phyloP scores from a whole-genome alignment of 2,329 filamentous ascomycete species.

The Sclerotiophoma versabilis region DNA sequence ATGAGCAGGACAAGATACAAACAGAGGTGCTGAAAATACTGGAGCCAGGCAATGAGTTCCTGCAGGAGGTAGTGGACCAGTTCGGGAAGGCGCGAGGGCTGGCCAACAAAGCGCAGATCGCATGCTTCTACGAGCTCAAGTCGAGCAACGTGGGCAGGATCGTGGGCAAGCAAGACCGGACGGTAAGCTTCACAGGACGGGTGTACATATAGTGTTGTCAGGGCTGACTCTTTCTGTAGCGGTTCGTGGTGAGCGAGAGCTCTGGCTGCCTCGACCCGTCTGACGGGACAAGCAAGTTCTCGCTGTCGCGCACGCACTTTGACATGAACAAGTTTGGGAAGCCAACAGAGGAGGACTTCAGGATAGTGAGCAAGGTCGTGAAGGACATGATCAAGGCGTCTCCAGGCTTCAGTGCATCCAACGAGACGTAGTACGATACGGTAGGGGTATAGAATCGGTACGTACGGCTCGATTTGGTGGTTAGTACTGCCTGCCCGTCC shows the following conservation, averaged over 20 bases:
- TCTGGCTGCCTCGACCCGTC: constrained; percentile 32
- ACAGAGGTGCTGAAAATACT: constrained; percentile 27
- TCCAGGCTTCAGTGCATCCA: too few species aligned
- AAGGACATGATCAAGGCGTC: too few species aligned
- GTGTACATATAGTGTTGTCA: too few species aligned
- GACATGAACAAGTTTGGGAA: constrained; percentile 36
- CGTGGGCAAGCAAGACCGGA: constrained; percentile 31
- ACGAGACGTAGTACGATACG: too few species aligned
- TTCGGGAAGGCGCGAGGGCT: constrained; percentile 26
- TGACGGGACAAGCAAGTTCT: constrained; percentile 24
- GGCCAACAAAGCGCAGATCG: constrained; percentile 27
- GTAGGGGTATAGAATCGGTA: too few species aligned
- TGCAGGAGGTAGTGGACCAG: constrained; percentile 31
- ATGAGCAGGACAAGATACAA: constrained; percentile 26
- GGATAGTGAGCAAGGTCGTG: too few species aligned
- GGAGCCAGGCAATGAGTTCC: constrained; percentile 30
- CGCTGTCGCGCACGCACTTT: constrained; percentile 33
- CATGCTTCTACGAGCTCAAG: constrained; percentile 35
- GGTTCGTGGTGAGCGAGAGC: constrained; percentile 30
- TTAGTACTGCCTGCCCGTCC: too few species aligned
- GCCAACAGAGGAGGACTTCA: constrained; percentile 29
- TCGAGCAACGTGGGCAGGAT: constrained; percentile 36
- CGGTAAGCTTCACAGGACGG: too few species aligned
- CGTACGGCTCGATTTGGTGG: too few species aligned
- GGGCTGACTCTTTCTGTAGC: constrained; percentile 15